These are phyloP conservation scores for Hypericum perforatum DNA, from an alignment of 345 rosid species.

Conservation along the genomic window DNA sequence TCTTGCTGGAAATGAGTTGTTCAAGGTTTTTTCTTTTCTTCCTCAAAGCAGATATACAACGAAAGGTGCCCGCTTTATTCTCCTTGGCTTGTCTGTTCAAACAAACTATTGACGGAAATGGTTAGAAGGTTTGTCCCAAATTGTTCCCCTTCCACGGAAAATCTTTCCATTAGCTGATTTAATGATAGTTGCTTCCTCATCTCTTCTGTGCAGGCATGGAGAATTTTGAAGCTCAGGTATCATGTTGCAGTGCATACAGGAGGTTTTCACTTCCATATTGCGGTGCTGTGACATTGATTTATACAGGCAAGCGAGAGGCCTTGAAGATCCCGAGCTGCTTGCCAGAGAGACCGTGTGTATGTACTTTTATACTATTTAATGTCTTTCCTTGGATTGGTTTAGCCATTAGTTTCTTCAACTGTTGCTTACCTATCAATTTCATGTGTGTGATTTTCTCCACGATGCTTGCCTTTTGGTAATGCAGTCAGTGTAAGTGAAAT, in stretches of 20 bases:
- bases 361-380: constrained; percentile 19
- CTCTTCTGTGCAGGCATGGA: constrained; percentile 53
- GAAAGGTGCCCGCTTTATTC: no score
- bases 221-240: constrained; percentile 52
- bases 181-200: neutral
- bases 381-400: neutral
- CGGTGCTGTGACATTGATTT: constrained; percentile 78
- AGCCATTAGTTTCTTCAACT: neutral
- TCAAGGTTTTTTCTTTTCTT: no score
- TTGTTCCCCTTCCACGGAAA: no score
- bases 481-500: constrained; percentile 99
- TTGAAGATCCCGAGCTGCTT: constrained; percentile 82
- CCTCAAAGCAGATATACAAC: no score
- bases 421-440: neutral
- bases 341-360: constrained; percentile 96
- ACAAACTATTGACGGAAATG: no score
- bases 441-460: neutral
- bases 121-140: no score
- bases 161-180: no score
- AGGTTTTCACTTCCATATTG: constrained; percentile 52
- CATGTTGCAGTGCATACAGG: constrained; percentile 91
- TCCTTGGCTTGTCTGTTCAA: no score
- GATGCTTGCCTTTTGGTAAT: constrained; percentile 11
- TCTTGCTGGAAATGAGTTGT: no score
- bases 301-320: constrained; percentile 67